These are phyloP conservation scores for Cryptomeria japonica DNA, from an alignment of 75 land plant species.

Conservation along the genomic window DNA sequence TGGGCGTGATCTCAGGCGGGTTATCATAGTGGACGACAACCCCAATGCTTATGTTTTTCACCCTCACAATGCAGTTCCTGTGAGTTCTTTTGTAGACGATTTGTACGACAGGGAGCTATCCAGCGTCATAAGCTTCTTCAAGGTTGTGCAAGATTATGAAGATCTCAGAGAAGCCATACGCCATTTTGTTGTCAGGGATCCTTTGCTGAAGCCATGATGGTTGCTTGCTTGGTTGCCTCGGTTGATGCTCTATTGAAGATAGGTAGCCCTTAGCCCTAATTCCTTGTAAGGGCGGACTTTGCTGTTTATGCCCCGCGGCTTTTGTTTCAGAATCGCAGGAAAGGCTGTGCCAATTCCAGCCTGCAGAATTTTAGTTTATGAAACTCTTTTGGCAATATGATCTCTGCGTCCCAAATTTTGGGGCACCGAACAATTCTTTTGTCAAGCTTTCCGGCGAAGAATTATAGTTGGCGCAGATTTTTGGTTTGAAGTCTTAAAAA, in stretches of 20 bases:
- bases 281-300: neutral
- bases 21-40: constrained; percentile 84
- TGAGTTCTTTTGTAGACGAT: constrained; percentile 71
- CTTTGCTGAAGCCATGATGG: neutral
- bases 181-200: constrained; percentile 5
- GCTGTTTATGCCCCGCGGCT: neutral
- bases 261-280: neutral
- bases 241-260: neutral
- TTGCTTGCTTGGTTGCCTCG: neutral
- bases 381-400: neutral
- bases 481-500: neutral
- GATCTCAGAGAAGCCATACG: constrained; percentile 53
- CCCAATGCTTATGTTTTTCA: constrained; percentile 69
- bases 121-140: constrained; percentile 38
- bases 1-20: constrained; percentile 58
- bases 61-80: constrained; percentile 74
- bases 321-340: neutral
- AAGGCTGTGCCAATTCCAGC: neutral
- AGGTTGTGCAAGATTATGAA: constrained; percentile 23
- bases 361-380: neutral
- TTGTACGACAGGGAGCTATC: constrained; percentile 54
- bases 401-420: neutral
- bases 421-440: no score
- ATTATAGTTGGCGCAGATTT: neutral
- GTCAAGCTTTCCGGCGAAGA: neutral